Base-by-base conservation (phyloP, 805 yeast species). In the Saturnispora sanitii region DNA sequence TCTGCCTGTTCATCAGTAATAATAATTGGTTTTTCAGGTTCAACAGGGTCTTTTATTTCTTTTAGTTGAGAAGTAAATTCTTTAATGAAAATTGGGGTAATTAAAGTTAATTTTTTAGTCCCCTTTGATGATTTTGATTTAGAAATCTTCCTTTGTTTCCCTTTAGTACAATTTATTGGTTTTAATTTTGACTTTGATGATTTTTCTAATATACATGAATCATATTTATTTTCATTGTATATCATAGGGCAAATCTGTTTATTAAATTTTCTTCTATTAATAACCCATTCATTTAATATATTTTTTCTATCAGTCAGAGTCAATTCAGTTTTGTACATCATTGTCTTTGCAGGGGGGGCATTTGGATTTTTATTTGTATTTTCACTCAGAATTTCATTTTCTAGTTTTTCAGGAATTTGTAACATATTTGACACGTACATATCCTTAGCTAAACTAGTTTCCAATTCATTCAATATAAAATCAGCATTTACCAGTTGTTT, bases 261-360 rank as follows among this genome's bases (percentile, higher is more conserved):
- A 16, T 31, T 20, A 12, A 3, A 16, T 32, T 32, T 17, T 22
- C 18, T 30, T 21, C 42, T 33, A 34, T 33, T 33, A 18, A 17
- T 27, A 25, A 27, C 19, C 42, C 42, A 39, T 7, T 33, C 33
- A 7, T 11, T 20, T 19, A 39, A 28, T 8, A 33, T 9, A 13
- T 26, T 23, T n/a, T 20, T 13, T 16, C 21, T 25, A 12, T 39
- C 36, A n/a, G 12, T 12, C 15, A 23, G 15, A 4, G 37, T 8
- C 2, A 2, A 12, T 17, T 32, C 29, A 22, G n/a, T n/a, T 22
- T 22, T 6, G 6, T 9, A 22, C 25, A 22, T 29, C 16, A 15
- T 17, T 15, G 32, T n/a, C 17, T n/a, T n/a, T n/a, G n/a, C n/a
- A n/a, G n/a, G n/a, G n/a, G n/a, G n/a, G n/a, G n/a, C n/a, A n/a